Percentiles rank a stretch among this genome's conserved stretches.
Conservation (phyloP, 2,329 filamentous ascomycete genomes). For the Metarhizium rileyi region DNA sequence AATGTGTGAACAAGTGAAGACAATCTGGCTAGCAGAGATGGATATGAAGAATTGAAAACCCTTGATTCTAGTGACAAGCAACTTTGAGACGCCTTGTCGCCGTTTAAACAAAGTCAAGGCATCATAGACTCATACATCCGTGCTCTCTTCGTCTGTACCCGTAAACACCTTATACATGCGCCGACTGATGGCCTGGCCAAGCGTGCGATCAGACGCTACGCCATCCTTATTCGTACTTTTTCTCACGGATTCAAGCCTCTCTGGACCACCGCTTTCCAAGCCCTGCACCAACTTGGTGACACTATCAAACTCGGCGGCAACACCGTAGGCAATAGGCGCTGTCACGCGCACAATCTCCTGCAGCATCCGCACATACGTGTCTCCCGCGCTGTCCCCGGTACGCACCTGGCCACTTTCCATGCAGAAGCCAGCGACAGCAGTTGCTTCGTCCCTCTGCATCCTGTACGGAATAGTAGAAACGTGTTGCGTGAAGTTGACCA, state of each 20-base stretch:
- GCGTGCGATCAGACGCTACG: constrained; percentile 39
- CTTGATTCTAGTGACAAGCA: no score
- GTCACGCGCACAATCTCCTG: constrained; percentile 67
- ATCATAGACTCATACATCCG: constrained; percentile 36
- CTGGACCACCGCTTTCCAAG: constrained; percentile 48
- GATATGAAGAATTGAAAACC: no score
- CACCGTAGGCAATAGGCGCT: constrained; percentile 60
- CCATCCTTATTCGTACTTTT: constrained; percentile 50
- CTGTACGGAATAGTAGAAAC: constrained; percentile 68
- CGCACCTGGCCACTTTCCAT: constrained; percentile 72
- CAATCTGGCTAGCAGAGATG: no score
- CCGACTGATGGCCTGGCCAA: constrained; percentile 50
- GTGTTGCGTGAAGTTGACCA: constrained; percentile 66
- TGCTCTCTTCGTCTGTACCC: constrained; percentile 43
- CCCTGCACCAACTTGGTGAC: constrained; percentile 49
- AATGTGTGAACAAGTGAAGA: no score
- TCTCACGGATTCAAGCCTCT: constrained; percentile 50
- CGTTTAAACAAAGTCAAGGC: no score
- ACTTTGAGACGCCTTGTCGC: no score
- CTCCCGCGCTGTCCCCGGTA: constrained; percentile 52
- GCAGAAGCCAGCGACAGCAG: constrained; percentile 56
- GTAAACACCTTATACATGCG: constrained; percentile 52
- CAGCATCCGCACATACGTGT: constrained; percentile 67
- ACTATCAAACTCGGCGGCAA: constrained; percentile 50
- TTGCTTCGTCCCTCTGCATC: constrained; percentile 37